A percentile compares a stretch with the other conserved stretches of the same genome.
Evolutionary conservation across 108 stramenopile genomes (phyloP).

Genomic region (Pseudonitzschia pungens): DNA sequence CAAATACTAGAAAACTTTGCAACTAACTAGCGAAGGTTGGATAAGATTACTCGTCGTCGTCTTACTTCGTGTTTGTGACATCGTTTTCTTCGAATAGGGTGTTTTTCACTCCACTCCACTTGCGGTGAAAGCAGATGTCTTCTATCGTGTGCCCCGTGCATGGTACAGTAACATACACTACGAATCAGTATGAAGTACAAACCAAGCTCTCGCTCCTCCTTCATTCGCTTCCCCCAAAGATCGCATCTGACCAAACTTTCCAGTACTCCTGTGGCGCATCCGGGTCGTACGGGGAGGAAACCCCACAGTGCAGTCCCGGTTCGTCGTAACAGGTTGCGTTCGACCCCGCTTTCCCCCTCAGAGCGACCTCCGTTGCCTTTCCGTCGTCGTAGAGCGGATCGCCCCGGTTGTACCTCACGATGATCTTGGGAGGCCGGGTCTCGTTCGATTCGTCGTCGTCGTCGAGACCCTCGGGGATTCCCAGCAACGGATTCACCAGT

Average conservation of each 20-base stretch:
- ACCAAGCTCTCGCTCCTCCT: too few relatives aligned
- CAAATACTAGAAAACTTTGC: too few relatives aligned
- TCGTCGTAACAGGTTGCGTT: neutral
- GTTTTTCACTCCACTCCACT: too few relatives aligned
- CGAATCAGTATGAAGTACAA: neutral
- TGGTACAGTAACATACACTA: too few relatives aligned
- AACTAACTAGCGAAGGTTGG: too few relatives aligned
- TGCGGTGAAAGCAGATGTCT: neutral
- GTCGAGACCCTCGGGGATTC: constrained; percentile 9
- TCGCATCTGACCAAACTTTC: constrained; percentile 17
- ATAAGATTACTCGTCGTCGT: too few relatives aligned
- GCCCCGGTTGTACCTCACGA: neutral
- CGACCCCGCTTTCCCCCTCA: neutral
- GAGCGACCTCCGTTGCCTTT: neutral
- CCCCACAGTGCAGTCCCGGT: neutral
- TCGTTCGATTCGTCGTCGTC: neutral
- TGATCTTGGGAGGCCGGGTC: neutral
- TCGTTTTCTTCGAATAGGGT: too few relatives aligned
- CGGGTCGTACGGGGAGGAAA: neutral
- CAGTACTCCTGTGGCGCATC: neutral
- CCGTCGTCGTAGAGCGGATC: constrained; percentile 11
- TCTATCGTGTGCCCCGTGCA: too few relatives aligned
- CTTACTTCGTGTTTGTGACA: too few relatives aligned
- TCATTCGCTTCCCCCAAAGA: neutral
- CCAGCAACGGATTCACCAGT: constrained; percentile 1